Evolutionary conservation across 768 basidiomycete genomes (phyloP).

Genomic region (Chiua virens): DNA sequence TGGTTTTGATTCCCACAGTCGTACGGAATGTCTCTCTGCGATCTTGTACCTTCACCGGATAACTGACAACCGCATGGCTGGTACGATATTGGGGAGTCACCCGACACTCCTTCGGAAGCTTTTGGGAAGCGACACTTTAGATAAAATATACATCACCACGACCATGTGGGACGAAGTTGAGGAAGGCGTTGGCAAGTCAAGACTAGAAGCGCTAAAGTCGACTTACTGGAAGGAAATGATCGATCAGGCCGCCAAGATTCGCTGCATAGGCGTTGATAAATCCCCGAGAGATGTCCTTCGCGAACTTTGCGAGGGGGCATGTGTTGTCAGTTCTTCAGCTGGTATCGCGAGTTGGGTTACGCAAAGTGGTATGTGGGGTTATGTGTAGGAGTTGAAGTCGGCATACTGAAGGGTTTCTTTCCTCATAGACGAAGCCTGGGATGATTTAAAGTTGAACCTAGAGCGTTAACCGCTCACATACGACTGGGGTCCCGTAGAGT

Average conservation of each 20-base stretch:
- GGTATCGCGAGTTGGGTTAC: too few relatives aligned
- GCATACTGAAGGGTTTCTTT: too few relatives aligned
- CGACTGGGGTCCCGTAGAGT: too few relatives aligned
- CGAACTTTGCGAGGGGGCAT: background rate
- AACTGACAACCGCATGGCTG: slow-evolving; percentile 37
- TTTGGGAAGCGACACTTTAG: slow-evolving; percentile 26
- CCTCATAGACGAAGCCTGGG: too few relatives aligned
- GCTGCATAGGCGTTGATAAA: slow-evolving; percentile 8
- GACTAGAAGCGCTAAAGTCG: slow-evolving; percentile 4
- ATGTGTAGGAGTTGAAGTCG: too few relatives aligned
- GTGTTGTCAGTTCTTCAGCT: too few relatives aligned
- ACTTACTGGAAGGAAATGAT: slow-evolving; percentile 10
- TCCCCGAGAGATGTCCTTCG: slow-evolving; percentile 9
- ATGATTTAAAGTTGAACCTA: too few relatives aligned
- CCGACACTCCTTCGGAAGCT: slow-evolving; percentile 28
- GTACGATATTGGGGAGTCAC: slow-evolving; percentile 32
- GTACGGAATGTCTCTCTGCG: slow-evolving; percentile 23
- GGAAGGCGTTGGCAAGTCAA: slow-evolving; percentile 13
- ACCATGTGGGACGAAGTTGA: slow-evolving; percentile 40
- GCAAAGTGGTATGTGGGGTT: too few relatives aligned
- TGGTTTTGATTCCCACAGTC: too few relatives aligned
- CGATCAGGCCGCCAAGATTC: slow-evolving; percentile 5
- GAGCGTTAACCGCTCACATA: too few relatives aligned
- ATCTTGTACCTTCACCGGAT: slow-evolving; percentile 43
- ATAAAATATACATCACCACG: slow-evolving; percentile 33